Percentiles rank a stretch among this genome's conserved stretches.
phyloP scores from a whole-genome alignment of 768 basidiomycete species.

The Tephrocybe rancida region DNA sequence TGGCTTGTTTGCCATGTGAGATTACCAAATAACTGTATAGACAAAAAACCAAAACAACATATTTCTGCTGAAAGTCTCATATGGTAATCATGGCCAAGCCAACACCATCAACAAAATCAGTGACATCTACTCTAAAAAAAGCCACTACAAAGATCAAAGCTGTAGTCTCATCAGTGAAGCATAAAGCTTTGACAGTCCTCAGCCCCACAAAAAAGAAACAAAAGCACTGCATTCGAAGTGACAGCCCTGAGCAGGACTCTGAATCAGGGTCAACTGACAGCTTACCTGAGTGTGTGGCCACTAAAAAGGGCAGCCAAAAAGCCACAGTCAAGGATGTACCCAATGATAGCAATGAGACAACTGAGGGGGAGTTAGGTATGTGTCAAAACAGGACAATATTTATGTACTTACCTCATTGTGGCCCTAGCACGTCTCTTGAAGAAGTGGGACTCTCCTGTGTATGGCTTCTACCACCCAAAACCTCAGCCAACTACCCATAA shows the following conservation, averaged over 20 bases:
- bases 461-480: constrained; percentile 33
- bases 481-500: constrained; percentile 21
- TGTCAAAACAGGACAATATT: background rate
- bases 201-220: background rate
- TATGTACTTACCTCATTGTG: background rate
- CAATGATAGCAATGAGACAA: background rate
- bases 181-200: background rate
- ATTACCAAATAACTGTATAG: background rate
- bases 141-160: background rate
- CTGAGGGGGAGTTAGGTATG: background rate
- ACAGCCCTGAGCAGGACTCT: background rate
- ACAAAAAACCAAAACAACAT: background rate
- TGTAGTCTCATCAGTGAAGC: background rate
- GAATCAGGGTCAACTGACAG: background rate
- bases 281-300: background rate
- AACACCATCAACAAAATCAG: background rate
- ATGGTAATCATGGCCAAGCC: background rate
- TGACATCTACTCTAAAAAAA: background rate
- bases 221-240: background rate
- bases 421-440: constrained; percentile 7
- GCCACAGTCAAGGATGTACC: background rate
- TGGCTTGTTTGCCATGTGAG: background rate
- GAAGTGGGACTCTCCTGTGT: constrained; percentile 34
- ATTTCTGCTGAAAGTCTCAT: background rate
- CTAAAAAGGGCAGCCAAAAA: no score